Base-by-base conservation (phyloP, 2,329 filamentous ascomycete species). In the Apiospora kogelbergensis region DNA sequence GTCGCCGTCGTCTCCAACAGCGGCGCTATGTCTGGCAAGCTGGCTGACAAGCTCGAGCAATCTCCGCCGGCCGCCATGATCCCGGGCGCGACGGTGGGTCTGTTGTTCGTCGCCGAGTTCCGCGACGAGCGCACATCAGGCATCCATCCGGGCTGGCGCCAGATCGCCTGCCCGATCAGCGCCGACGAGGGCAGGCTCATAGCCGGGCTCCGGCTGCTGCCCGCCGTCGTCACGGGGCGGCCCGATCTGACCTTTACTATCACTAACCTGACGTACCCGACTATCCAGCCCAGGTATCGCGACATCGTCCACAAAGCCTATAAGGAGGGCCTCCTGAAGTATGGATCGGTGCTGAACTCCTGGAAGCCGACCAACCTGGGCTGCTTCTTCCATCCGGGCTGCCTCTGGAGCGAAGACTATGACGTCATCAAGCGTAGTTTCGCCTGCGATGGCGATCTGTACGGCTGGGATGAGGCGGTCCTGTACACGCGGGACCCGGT, bases 321-420 rank as follows among this genome's bases (percentile, higher is more conserved):
- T 3, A n/a, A n/a, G 17, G 30, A 22, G 4, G 26, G 63, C 2
- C 46, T 64, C 1, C 45, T 70, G 13, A 24, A 20, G n/a, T 26
- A 70, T 57, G 69, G 67, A 20, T 26, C 48, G 1, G 64, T 70
- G 42, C 44, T 64, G 11, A 67, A 69, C 42, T 69, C 64, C 42
- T 69, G 69, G 69, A 70, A 69, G 68, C 48, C 68, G 3, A 69
- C 69, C 10, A 65, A 70, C 37, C 65, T 70, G 4, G 68, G 68
- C 24, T 70, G 69, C 60, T 70, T 53, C 46, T 69, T 67, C 41
- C 69, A 69, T 45, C 68, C 44, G 26, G 68, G 64, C 22, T 37
- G 53, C n/a, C 11, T 69, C 17, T 70, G 63, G 17, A 20, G 22
- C 26, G 17, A 22, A 37, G 40, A 67, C 1, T 40, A 41, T 46